Evolutionary conservation across 768 basidiomycete species (phyloP).

Genomic region (Suillus clintonianus): DNA sequence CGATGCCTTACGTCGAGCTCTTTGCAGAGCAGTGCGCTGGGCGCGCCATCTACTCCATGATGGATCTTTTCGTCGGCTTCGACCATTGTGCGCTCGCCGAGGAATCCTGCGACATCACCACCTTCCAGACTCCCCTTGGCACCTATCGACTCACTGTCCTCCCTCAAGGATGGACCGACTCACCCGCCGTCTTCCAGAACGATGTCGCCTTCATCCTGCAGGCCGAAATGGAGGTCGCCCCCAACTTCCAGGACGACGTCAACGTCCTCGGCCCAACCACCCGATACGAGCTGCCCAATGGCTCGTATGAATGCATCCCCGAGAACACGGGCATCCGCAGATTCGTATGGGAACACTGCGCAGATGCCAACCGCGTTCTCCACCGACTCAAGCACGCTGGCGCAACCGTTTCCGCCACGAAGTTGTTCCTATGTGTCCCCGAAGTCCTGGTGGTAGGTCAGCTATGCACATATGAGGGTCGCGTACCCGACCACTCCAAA

Average conservation of each 20-base stretch:
- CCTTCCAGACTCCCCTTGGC: no score
- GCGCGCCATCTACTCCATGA: neutral
- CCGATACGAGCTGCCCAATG: conserved; percentile 18
- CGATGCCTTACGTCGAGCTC: conserved; percentile 14
- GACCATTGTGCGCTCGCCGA: neutral
- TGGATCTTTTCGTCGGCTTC: conserved; percentile 2
- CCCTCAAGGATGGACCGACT: conserved; percentile 46
- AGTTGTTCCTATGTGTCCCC: no score
- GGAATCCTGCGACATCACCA: no score
- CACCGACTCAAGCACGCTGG: conserved; percentile 13
- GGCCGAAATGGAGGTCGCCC: conserved; percentile 10
- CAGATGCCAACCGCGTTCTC: conserved; percentile 35
- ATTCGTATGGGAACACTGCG: conserved; percentile 40
- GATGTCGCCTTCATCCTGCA: conserved; percentile 26
- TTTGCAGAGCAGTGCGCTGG: conserved; percentile 16
- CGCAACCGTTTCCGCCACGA: no score
- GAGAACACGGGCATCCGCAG: conserved; percentile 29
- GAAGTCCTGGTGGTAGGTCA: no score
- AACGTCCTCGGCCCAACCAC: conserved; percentile 24
- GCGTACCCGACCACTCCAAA: no score
- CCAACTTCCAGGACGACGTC: conserved; percentile 26
- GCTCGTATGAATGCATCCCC: conserved; percentile 18
- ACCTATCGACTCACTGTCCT: conserved; percentile 26
- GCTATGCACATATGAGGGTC: no score
- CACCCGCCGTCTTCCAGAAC: conserved; percentile 40